These are phyloP conservation scores for Penicillium pancosmium DNA, from an alignment of 495 filamentous ascomycete genomes.

Conservation along the genomic window DNA sequence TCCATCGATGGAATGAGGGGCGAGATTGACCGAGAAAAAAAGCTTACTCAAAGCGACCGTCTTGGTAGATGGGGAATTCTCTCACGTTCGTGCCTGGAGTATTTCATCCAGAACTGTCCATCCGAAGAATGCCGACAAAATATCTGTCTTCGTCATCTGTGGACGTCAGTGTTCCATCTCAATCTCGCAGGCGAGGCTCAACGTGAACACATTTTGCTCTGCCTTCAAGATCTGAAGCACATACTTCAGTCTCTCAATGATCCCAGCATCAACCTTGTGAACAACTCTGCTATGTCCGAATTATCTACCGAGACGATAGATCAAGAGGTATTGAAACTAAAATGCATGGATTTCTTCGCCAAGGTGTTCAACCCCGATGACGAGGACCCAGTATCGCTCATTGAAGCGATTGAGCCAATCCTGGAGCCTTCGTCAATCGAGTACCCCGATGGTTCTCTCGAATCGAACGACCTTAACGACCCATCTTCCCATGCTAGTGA, in stretches of 20 bases:
- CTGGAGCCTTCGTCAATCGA: constrained; percentile 71
- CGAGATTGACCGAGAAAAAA: constrained; percentile 61
- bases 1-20: constrained; percentile 75
- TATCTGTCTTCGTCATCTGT: constrained; percentile 68
- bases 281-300: constrained; percentile 88
- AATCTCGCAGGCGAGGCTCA: constrained; percentile 67
- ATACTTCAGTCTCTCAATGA: constrained; percentile 43
- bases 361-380: constrained; percentile 71
- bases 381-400: constrained; percentile 75
- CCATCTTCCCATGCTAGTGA: constrained; percentile 56
- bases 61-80: constrained; percentile 76
- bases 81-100: constrained; percentile 61
- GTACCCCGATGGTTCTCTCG: constrained; percentile 23
- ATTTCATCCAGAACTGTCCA: constrained; percentile 45
- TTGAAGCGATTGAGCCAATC: constrained; percentile 91
- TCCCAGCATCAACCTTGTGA: constrained; percentile 68
- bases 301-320: constrained; percentile 80
- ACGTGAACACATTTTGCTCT: constrained; percentile 77
- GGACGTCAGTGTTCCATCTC: constrained; percentile 77
- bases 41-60: constrained; percentile 65
- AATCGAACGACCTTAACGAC: constrained; percentile 17
- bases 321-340: constrained; percentile 86
- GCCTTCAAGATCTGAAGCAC: constrained; percentile 71
- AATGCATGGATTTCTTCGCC: constrained; percentile 94
- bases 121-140: constrained; percentile 26